phyloP scores from a whole-genome alignment of 768 basidiomycete genomes.

The Lactarius akahatsu region DNA sequence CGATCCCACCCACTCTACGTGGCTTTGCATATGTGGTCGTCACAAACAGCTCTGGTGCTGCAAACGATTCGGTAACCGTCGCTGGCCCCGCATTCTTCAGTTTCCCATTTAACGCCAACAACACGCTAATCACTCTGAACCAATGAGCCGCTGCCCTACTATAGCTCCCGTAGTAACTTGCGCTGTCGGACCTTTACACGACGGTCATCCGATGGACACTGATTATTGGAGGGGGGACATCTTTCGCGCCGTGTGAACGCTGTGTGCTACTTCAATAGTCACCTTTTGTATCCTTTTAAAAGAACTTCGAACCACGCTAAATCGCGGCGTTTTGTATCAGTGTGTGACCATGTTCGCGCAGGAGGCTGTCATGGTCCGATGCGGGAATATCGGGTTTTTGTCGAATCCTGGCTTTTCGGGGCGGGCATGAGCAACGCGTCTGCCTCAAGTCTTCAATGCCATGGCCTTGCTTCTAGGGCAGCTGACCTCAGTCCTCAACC shows the following conservation, averaged over 20 bases:
- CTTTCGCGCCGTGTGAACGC: background rate
- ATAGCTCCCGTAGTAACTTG: background rate
- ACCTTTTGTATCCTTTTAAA: background rate
- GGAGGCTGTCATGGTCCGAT: background rate
- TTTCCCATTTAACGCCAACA: slow-evolving; percentile 11
- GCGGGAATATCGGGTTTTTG: slow-evolving; percentile 18
- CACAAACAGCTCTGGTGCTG: background rate
- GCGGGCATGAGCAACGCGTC: slow-evolving; percentile 14
- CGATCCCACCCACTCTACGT: background rate
- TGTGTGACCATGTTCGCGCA: background rate
- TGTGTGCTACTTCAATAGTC: background rate
- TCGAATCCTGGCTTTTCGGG: slow-evolving; percentile 8
- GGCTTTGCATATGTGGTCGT: slow-evolving; percentile 9
- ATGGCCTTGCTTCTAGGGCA: slow-evolving; percentile 10
- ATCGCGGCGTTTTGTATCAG: slow-evolving; percentile 2
- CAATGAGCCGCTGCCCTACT: background rate
- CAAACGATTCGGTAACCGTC: slow-evolving; percentile 10
- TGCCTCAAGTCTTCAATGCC: slow-evolving; percentile 18
- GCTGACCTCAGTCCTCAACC: background rate
- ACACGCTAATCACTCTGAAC: slow-evolving; percentile 3
- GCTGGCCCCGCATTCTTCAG: slow-evolving; percentile 10
- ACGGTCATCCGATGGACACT: background rate
- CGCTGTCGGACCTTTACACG: slow-evolving; percentile 7
- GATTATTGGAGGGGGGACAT: background rate
- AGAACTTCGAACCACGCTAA: background rate